Evolutionary conservation across 23 red algal species (phyloP).

Genomic region (Gracilaria caudata): DNA sequence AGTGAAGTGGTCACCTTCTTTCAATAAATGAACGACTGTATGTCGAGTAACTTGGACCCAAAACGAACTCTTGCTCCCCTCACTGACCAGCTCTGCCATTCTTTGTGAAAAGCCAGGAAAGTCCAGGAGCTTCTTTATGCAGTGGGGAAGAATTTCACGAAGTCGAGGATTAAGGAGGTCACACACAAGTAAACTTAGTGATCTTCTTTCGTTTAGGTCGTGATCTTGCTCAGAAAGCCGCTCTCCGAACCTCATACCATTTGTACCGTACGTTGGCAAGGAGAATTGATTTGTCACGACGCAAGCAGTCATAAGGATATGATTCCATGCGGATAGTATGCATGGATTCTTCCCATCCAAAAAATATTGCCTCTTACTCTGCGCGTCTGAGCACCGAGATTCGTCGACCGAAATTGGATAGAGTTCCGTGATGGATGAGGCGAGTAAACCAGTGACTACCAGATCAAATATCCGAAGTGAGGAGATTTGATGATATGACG

Average conservation of each 20-base stretch:
- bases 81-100: slow-evolving; percentile 18
- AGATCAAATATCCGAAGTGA: not conserved
- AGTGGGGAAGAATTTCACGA: not conserved
- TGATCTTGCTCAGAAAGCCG: not conserved
- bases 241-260: not conserved
- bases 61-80: slow-evolving; percentile 7
- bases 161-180: slow-evolving; percentile 12
- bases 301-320: not conserved
- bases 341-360: not conserved
- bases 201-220: not conserved
- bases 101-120: not conserved
- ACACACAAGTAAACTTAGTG: not conserved
- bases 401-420: not conserved
- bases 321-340: slow-evolving; percentile 1
- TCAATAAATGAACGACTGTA: slow-evolving; percentile 39
- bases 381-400: not conserved
- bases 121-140: slow-evolving; percentile 1
- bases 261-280: not conserved
- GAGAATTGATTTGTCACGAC: not conserved
- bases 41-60: slow-evolving; percentile 34
- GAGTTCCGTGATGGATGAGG: not conserved
- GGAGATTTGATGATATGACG: not conserved
- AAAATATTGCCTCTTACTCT: not conserved
- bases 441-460: slow-evolving; percentile 1
- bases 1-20: not conserved